Percentiles rank a stretch among this genome's conserved stretches.
Conservation (phyloP, 306 rosid species). For the Prunus davidiana region DNA sequence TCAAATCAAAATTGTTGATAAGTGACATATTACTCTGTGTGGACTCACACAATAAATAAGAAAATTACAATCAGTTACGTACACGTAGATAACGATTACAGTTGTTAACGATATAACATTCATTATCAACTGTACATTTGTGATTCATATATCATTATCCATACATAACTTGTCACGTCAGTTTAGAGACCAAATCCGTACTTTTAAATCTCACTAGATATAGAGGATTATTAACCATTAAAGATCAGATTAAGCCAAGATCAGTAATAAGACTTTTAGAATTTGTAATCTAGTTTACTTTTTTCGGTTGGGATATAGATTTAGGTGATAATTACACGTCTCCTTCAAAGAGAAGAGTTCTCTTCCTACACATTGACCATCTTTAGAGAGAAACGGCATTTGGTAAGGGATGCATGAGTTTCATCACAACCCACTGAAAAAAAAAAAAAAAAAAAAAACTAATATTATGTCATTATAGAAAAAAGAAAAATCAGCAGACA, state of each 20-base stretch:
- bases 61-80: too few species aligned
- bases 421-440: too few species aligned
- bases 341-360: background rate
- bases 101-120: too few species aligned
- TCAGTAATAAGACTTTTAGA: background rate
- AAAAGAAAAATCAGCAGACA: background rate
- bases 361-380: background rate
- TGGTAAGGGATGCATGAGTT: too few species aligned
- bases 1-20: background rate
- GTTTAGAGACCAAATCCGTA: background rate
- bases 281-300: background rate
- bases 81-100: too few species aligned
- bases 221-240: background rate
- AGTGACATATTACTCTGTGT: background rate
- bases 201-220: background rate
- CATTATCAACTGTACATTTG: too few species aligned
- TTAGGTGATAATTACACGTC: background rate
- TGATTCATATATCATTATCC: background rate
- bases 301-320: background rate
- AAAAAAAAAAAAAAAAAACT: too few species aligned
- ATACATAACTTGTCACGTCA: background rate
- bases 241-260: background rate
- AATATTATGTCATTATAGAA: too few species aligned
- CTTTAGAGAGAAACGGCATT: background rate
- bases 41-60: too few species aligned